Evolutionary conservation across 163 green algal genomes (phyloP).

Genomic region (Scenedesmus sp.): DNA sequence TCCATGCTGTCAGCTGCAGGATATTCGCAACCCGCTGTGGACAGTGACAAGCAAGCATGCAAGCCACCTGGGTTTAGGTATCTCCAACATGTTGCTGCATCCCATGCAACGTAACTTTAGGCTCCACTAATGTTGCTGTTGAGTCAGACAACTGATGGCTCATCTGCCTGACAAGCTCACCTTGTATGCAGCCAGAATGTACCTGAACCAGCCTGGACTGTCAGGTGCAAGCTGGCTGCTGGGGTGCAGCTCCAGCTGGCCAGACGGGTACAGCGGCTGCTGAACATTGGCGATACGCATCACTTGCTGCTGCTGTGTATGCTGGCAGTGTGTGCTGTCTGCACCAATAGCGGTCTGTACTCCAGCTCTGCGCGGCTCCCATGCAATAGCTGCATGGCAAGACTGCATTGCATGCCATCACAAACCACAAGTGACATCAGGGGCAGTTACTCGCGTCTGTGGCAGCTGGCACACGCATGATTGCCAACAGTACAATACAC

Average conservation of each 20-base stretch:
- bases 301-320: not conserved
- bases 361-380: not conserved
- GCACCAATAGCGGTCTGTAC: not conserved
- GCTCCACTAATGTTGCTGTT: not conserved
- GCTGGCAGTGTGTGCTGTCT: not conserved
- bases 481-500: no score
- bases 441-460: not conserved
- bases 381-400: not conserved
- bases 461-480: no score
- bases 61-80: not conserved
- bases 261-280: conserved; percentile 2
- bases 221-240: not conserved
- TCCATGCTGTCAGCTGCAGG: not conserved
- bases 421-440: not conserved
- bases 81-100: not conserved
- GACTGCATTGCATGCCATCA: not conserved
- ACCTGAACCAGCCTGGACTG: conserved; percentile 19
- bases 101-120: not conserved
- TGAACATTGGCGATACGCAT: not conserved
- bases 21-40: not conserved
- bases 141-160: not conserved
- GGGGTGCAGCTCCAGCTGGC: not conserved
- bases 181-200: conserved; percentile 33
- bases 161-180: not conserved
- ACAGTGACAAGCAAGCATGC: not conserved